These are phyloP conservation scores for Mycena vulgaris DNA, from an alignment of 768 basidiomycete species.

Conservation along the genomic window DNA sequence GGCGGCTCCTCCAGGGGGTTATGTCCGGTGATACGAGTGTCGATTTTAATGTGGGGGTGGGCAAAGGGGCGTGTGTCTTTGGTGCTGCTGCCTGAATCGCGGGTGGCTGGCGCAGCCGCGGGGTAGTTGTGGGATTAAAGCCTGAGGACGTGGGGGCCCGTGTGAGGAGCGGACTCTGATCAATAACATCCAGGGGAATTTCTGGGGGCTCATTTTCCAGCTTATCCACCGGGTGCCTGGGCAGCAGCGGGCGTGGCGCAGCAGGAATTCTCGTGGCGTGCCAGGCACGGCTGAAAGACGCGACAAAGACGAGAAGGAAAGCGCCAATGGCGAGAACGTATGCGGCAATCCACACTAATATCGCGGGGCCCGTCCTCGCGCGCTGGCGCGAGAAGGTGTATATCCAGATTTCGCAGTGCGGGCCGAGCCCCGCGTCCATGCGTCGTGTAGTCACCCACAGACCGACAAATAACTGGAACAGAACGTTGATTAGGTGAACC, in stretches of 20 bases:
- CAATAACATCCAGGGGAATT: conserved; percentile 1
- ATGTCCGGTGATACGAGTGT: background rate
- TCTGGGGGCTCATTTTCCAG: background rate
- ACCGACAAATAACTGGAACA: background rate
- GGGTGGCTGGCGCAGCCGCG: background rate
- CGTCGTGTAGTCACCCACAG: background rate
- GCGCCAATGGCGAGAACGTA: background rate
- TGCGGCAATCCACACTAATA: conserved; percentile 3
- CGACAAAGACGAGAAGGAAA: background rate
- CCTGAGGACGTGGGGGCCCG: background rate
- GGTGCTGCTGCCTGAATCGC: background rate
- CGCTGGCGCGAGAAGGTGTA: conserved; percentile 6
- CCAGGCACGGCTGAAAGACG: background rate
- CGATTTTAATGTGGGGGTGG: background rate
- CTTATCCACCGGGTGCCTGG: background rate
- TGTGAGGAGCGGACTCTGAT: background rate
- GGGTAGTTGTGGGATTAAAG: no score
- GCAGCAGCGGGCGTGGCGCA: background rate
- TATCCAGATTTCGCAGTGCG: background rate
- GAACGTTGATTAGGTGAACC: background rate
- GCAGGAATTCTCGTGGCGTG: background rate
- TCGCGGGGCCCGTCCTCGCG: conserved; percentile 4
- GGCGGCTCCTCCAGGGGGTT: background rate
- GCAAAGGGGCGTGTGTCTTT: background rate
- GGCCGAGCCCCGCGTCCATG: conserved; percentile 4